These are phyloP conservation scores for Pleurotus platypus DNA, from an alignment of 768 basidiomycete genomes.

Conservation along the genomic window DNA sequence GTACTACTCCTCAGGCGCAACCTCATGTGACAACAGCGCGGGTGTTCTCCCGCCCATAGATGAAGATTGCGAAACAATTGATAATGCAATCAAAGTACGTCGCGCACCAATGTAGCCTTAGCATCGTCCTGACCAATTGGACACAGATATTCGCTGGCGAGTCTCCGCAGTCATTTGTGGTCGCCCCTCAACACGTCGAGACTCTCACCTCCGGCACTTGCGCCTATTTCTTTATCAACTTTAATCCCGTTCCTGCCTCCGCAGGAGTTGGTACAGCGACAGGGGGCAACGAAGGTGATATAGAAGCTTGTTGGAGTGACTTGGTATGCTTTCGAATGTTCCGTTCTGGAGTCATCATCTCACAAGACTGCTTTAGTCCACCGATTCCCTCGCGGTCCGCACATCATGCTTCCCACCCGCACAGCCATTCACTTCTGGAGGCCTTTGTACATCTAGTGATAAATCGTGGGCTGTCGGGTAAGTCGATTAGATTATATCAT, in stretches of 20 bases:
- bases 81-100: background rate
- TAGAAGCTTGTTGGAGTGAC: conserved; percentile 4
- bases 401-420: conserved; percentile 8
- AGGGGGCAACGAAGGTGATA: background rate
- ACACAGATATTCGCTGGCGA: background rate
- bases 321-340: background rate
- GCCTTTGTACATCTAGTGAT: conserved; percentile 1
- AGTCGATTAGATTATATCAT: no score
- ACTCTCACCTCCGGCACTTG: conserved; percentile 8
- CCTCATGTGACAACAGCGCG: conserved; percentile 5
- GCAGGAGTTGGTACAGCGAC: no score
- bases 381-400: background rate
- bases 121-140: background rate
- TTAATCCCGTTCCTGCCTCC: no score
- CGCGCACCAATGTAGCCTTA: background rate
- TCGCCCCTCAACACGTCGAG: conserved; percentile 1
- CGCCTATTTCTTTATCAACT: conserved; percentile 8
- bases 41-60: conserved; percentile 6
- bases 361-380: background rate
- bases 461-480: no score
- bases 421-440: conserved; percentile 8
- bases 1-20: background rate
- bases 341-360: background rate
- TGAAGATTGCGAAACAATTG: conserved; percentile 5
- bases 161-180: background rate